A percentile compares a stretch with the other conserved stretches of the same genome.
These are phyloP conservation scores for Fusarium sp. DNA, from an alignment of 2,329 filamentous ascomycete genomes.

Conservation along the genomic window DNA sequence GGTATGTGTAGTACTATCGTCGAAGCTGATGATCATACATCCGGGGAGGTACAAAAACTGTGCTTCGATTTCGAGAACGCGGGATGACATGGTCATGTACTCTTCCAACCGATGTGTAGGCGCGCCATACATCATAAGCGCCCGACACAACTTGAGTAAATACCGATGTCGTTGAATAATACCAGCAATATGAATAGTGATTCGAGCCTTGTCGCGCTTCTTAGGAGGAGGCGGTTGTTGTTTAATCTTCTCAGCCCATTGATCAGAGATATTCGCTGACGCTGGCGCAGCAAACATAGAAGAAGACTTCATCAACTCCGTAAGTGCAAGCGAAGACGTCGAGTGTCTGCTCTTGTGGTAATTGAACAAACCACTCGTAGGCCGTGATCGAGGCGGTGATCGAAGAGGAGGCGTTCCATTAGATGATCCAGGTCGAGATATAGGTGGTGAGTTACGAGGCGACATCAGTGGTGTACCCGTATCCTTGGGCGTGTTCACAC, in stretches of 20 bases:
- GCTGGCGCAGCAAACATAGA: slow-evolving; percentile 63
- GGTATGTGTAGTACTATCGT: slow-evolving; percentile 77
- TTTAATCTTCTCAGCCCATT: slow-evolving; percentile 59
- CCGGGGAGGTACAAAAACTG: slow-evolving; percentile 92
- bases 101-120: slow-evolving; percentile 92
- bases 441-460: slow-evolving; percentile 55
- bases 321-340: slow-evolving; percentile 59
- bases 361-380: slow-evolving; percentile 56
- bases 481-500: slow-evolving; percentile 55
- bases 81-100: slow-evolving; percentile 89
- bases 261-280: slow-evolving; percentile 58
- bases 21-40: slow-evolving; percentile 95
- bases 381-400: slow-evolving; percentile 50
- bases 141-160: slow-evolving; percentile 84
- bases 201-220: slow-evolving; percentile 55
- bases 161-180: slow-evolving; percentile 86
- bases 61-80: slow-evolving; percentile 88
- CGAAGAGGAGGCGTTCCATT: slow-evolving; percentile 44
- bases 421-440: slow-evolving; percentile 56
- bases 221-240: slow-evolving; percentile 51
- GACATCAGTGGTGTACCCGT: slow-evolving; percentile 56
- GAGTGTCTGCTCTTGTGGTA: slow-evolving; percentile 56
- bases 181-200: slow-evolving; percentile 70
- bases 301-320: slow-evolving; percentile 66
- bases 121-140: slow-evolving; percentile 89